These are phyloP conservation scores for Patellifolia procumbens DNA, from an alignment of 179 eudicot genomes.

Conservation along the genomic window DNA sequence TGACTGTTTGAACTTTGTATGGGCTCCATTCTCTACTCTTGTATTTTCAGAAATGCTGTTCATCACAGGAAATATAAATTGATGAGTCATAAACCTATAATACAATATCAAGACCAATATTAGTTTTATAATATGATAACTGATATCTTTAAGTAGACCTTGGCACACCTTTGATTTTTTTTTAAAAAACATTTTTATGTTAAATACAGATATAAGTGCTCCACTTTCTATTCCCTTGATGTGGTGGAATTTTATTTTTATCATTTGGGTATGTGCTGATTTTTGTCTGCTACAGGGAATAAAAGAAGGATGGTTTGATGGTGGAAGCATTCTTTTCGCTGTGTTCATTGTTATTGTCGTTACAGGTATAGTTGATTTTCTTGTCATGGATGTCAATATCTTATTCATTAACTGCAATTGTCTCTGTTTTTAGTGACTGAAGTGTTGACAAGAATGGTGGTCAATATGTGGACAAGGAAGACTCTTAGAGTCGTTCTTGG, in stretches of 20 bases:
- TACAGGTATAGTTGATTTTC: constrained; percentile 57
- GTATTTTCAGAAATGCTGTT: too few species aligned
- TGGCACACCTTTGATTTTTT: neutral
- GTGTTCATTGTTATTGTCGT: constrained; percentile 77
- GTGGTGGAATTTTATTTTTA: neutral
- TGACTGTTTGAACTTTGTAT: neutral
- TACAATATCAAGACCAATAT: too few species aligned
- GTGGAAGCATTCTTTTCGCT: constrained; percentile 94
- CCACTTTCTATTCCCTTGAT: neutral
- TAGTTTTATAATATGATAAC: neutral
- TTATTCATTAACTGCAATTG: neutral
- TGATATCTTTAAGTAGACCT: too few species aligned
- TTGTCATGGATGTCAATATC: neutral
- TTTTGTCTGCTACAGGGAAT: constrained; percentile 54
- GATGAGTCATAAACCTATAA: neutral
- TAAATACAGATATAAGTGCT: neutral
- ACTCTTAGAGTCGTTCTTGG: neutral
- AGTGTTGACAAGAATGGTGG: neutral
- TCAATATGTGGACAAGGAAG: too few species aligned
- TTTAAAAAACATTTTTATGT: neutral
- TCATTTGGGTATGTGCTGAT: neutral
- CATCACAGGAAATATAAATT: too few species aligned
- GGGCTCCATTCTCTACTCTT: neutral
- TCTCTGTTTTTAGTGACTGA: neutral
- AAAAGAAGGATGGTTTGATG: constrained; percentile 96